A percentile compares a stretch with the other conserved stretches of the same genome.
phyloP scores from a whole-genome alignment of 2,329 filamentous ascomycete species.

The Pseudocercospora cruenta region DNA sequence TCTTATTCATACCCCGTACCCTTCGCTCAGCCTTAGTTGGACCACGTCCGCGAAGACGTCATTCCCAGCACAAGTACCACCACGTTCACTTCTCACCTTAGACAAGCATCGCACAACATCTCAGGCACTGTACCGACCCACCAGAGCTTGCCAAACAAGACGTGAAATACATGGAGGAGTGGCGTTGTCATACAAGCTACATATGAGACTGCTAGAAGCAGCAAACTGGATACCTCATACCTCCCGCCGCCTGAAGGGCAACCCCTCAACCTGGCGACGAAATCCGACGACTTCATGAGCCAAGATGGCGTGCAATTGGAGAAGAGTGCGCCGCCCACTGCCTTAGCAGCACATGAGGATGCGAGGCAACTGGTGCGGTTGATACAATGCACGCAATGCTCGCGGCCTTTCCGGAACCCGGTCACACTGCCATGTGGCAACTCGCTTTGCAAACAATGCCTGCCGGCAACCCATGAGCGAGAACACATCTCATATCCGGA shows the following conservation, averaged over 20 bases:
- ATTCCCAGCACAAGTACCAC: constrained; percentile 10
- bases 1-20: constrained; percentile 6
- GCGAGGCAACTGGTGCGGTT: constrained; percentile 70
- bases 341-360: constrained; percentile 54
- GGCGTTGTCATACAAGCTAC: constrained; percentile 4
- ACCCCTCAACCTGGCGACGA: constrained; percentile 44
- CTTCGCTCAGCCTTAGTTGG: constrained; percentile 3
- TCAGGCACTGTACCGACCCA: neutral
- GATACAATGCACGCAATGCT: constrained; percentile 78
- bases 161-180: constrained; percentile 24
- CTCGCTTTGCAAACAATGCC: constrained; percentile 73
- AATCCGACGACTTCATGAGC: constrained; percentile 86
- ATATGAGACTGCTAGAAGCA: constrained; percentile 22
- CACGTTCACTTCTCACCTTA: neutral
- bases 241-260: constrained; percentile 19
- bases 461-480: constrained; percentile 68
- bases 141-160: neutral
- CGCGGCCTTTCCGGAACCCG: constrained; percentile 67
- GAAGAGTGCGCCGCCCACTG: constrained; percentile 42
- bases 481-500: constrained; percentile 78
- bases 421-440: constrained; percentile 81
- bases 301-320: constrained; percentile 68
- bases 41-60: constrained; percentile 17
- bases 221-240: constrained; percentile 20
- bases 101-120: constrained; percentile 4